Conservation (phyloP, 176 grass and related monocot species). For the Puya raimondii region DNA sequence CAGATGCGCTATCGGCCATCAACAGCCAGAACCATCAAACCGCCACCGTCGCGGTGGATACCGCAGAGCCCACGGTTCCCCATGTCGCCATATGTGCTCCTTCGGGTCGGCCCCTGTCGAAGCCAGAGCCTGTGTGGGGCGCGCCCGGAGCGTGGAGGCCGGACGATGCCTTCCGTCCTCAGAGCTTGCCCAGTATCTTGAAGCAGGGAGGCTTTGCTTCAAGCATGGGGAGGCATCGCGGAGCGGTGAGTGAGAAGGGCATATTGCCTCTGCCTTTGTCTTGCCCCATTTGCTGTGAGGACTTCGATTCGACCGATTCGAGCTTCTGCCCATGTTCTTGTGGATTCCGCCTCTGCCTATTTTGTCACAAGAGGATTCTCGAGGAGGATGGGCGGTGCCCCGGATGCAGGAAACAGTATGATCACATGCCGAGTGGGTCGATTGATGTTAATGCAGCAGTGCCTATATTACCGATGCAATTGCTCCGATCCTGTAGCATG, state of each 20-base stretch:
- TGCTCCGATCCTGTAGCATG: constrained; percentile 80
- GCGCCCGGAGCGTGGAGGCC: constrained; percentile 66
- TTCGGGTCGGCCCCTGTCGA: constrained; percentile 7
- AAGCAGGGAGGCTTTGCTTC: constrained; percentile 68
- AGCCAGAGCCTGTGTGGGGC: constrained; percentile 25
- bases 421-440: constrained; percentile 25
- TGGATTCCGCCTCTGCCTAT: constrained; percentile 83
- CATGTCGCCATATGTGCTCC: neutral
- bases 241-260: constrained; percentile 24
- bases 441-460: constrained; percentile 25
- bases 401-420: constrained; percentile 91
- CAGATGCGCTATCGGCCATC: constrained; percentile 46
- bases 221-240: constrained; percentile 22
- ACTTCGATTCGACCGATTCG: constrained; percentile 72
- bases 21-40: constrained; percentile 30
- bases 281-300: constrained; percentile 86
- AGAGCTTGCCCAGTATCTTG: constrained; percentile 69
- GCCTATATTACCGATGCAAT: constrained; percentile 20
- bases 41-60: constrained; percentile 5
- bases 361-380: constrained; percentile 90
- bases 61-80: neutral
- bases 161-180: constrained; percentile 71
- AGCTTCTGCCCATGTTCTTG: constrained; percentile 89
- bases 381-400: constrained; percentile 83
- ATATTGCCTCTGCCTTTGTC: constrained; percentile 43